phyloP scores from a whole-genome alignment of 805 yeast genomes.

The Suhomyces sp. region DNA sequence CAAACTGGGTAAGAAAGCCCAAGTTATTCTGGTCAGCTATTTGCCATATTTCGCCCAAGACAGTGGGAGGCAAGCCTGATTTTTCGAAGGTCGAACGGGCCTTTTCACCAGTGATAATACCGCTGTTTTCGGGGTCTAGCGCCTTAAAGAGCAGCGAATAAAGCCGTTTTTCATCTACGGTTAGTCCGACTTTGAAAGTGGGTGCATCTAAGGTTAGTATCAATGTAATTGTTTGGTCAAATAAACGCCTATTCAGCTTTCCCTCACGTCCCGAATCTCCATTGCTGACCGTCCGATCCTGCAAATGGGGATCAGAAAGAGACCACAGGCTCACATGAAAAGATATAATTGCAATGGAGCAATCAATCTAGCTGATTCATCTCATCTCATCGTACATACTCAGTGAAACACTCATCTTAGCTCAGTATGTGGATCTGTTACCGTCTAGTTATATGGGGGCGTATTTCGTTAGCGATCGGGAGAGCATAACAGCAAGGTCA shows the following conservation, averaged over 20 bases:
- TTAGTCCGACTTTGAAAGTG: conserved; percentile 45
- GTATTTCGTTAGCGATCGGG: not conserved
- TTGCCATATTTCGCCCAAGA: conserved; percentile 91
- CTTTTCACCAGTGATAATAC: conserved; percentile 83
- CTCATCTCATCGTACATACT: conserved; percentile 16
- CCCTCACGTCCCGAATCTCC: not conserved
- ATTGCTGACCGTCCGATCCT: not conserved
- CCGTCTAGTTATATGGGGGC: not conserved
- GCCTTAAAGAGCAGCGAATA: conserved; percentile 75
- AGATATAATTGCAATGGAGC: not conserved
- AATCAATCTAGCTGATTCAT: not conserved
- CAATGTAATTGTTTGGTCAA: not conserved
- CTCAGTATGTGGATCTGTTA: not conserved
- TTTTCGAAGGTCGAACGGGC: conserved; percentile 82
- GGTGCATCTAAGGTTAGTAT: conserved; percentile 22
- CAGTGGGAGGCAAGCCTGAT: conserved; percentile 74
- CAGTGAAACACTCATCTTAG: conserved; percentile 25
- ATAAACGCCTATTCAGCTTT: not conserved
- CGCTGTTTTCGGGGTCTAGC: conserved; percentile 74
- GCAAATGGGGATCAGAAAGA: not conserved
- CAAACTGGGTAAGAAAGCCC: conserved; percentile 78
- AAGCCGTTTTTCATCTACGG: conserved; percentile 73
- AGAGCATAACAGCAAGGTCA: not conserved
- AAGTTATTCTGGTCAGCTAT: conserved; percentile 84
- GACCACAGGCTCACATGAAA: not conserved